Evolutionary conservation across 345 rosid species (phyloP).

Genomic region (Acer campestre): DNA sequence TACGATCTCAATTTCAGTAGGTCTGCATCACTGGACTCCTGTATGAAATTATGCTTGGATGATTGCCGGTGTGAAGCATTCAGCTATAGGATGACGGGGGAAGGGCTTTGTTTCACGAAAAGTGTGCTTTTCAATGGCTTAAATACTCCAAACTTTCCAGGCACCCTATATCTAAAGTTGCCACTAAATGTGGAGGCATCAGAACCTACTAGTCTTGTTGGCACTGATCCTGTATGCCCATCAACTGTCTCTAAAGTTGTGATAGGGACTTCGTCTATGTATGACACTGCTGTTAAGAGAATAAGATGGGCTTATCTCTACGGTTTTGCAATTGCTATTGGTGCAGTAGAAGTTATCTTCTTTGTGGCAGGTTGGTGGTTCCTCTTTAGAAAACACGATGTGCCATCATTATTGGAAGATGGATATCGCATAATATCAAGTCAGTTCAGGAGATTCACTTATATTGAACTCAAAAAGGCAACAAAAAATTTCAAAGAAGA

Average conservation of each 20-base stretch:
- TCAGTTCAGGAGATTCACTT: conserved; percentile 40
- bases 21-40: conserved; percentile 15
- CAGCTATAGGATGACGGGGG: conserved; percentile 26
- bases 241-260: not conserved
- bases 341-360: conserved; percentile 36
- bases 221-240: conserved; percentile 13
- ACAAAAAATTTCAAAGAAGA: conserved; percentile 38
- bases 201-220: not conserved
- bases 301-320: conserved; percentile 44
- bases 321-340: conserved; percentile 35
- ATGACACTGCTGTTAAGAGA: conserved; percentile 21
- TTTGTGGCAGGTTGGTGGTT: conserved; percentile 35
- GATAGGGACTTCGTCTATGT: conserved; percentile 25
- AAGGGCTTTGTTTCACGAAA: conserved; percentile 27
- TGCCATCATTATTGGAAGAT: conserved; percentile 17
- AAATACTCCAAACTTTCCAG: conserved; percentile 29
- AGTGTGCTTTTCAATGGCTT: conserved; percentile 37
- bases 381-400: conserved; percentile 19
- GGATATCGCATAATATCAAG: conserved; percentile 29
- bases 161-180: conserved; percentile 31
- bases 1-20: conserved; percentile 9
- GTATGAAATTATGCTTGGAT: conserved; percentile 33
- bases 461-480: conserved; percentile 36
- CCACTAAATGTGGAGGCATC: conserved; percentile 24
- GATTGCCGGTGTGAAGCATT: conserved; percentile 45